A percentile compares a stretch with the other conserved stretches of the same genome.
phyloP scores from a whole-genome alignment of 306 rosid species.

The Gastrolobium bilobum region DNA sequence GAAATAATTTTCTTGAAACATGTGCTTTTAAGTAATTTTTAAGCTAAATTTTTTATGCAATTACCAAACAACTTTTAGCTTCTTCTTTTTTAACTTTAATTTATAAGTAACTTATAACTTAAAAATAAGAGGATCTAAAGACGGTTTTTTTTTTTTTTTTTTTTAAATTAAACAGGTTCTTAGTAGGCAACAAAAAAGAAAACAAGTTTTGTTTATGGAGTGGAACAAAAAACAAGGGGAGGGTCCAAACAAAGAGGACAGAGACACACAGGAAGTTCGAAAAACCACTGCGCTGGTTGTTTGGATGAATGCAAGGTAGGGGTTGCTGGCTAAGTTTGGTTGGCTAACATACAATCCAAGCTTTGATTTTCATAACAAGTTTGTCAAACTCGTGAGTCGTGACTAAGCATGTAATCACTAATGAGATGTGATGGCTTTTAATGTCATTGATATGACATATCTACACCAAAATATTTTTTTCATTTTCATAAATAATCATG shows the following conservation, averaged over 20 bases:
- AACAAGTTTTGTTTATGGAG: background rate
- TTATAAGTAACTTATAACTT: too few relatives aligned
- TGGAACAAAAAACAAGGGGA: background rate
- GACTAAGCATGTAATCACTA: slow-evolving; percentile 39
- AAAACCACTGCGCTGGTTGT: slow-evolving; percentile 49
- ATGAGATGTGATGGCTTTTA: slow-evolving; percentile 39
- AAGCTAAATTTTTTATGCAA: too few relatives aligned
- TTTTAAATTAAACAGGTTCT: too few relatives aligned
- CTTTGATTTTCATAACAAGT: slow-evolving; percentile 34
- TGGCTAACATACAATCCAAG: background rate
- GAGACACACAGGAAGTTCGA: slow-evolving; percentile 26
- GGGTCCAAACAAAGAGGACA: background rate
- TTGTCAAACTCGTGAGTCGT: slow-evolving; percentile 31
- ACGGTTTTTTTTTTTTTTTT: too few relatives aligned
- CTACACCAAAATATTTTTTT: slow-evolving; percentile 19
- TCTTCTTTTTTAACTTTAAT: too few relatives aligned
- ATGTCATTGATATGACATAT: slow-evolving; percentile 39
- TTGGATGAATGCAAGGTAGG: background rate
- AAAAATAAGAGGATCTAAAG: too few relatives aligned
- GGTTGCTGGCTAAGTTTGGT: slow-evolving; percentile 27
- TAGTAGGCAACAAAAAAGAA: too few relatives aligned
- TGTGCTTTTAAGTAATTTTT: too few relatives aligned
- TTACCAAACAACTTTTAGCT: too few relatives aligned
- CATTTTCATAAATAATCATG: background rate
- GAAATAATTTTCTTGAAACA: too few relatives aligned